phyloP scores from a whole-genome alignment of 2,329 filamentous ascomycete genomes.

The Emmonsiellopsis sp. region DNA sequence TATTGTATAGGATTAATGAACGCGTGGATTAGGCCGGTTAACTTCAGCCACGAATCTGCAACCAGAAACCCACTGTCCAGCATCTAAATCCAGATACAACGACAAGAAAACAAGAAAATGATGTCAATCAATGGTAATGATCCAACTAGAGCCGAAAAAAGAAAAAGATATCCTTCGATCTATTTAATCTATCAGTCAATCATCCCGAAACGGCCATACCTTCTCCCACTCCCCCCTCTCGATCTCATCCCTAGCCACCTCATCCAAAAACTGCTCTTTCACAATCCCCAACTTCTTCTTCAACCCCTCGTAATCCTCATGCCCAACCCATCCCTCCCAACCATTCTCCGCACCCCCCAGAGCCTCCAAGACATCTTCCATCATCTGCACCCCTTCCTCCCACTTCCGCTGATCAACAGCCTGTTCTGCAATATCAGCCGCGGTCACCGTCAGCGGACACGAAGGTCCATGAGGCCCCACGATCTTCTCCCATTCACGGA shows the following conservation, averaged over 20 bases:
- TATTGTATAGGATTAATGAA: no score
- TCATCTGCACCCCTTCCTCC: slow-evolving; percentile 5
- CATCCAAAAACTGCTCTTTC: slow-evolving; percentile 2
- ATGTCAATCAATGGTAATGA: neutral
- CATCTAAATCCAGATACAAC: neutral
- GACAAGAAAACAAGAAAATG: neutral
- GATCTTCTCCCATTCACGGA: slow-evolving; percentile 3
- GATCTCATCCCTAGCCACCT: neutral
- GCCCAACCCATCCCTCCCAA: slow-evolving; percentile 5
- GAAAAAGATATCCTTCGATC: neutral
- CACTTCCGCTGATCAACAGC: slow-evolving; percentile 3
- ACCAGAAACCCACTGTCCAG: no score
- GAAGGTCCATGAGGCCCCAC: neutral
- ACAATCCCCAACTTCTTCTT: slow-evolving; percentile 1
- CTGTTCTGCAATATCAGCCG: slow-evolving; percentile 4
- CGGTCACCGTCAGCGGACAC: slow-evolving; percentile 1
- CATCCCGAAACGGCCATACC: slow-evolving; percentile 1
- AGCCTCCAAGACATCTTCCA: slow-evolving; percentile 3
- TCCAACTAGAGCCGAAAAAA: neutral
- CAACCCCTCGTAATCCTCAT: slow-evolving; percentile 4
- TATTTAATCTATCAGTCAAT: neutral
- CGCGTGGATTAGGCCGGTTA: no score
- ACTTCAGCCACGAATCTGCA: no score
- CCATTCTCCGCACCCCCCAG: slow-evolving; percentile 4
- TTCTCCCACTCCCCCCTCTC: neutral